Evolutionary conservation across 306 rosid species (phyloP).

Genomic region (Vicia sativa): DNA sequence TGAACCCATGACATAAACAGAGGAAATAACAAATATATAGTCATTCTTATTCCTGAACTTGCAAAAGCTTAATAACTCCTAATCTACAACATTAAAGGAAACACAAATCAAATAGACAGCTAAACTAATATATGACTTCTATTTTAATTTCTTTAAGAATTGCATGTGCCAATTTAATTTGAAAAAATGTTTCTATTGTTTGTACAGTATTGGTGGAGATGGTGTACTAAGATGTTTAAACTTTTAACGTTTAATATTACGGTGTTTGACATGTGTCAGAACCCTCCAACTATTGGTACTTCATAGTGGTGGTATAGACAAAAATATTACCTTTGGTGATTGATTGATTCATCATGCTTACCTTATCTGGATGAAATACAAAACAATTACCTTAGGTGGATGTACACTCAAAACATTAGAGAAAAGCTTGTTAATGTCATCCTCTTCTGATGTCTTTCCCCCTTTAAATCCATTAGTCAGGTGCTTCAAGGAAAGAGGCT

Average conservation of each 20-base stretch:
- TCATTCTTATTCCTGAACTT: background rate
- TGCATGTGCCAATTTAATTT: constrained; percentile 5
- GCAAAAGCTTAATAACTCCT: constrained; percentile 12
- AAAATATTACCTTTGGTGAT: constrained; percentile 21
- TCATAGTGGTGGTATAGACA: constrained; percentile 18
- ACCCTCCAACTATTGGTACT: background rate
- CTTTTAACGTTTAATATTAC: constrained; percentile 5
- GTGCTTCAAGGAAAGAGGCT: constrained; percentile 89
- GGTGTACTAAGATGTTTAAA: constrained; percentile 11
- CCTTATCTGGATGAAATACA: constrained; percentile 60
- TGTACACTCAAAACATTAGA: constrained; percentile 68
- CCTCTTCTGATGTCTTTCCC: constrained; percentile 69
- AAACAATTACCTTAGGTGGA: constrained; percentile 78
- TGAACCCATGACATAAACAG: constrained; percentile 15
- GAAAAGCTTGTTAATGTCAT: constrained; percentile 77
- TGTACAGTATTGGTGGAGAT: background rate
- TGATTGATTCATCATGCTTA: constrained; percentile 36
- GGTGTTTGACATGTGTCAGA: constrained; percentile 6
- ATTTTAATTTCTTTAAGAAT: constrained; percentile 12
- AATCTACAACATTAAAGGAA: constrained; percentile 10
- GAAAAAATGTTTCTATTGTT: constrained; percentile 3
- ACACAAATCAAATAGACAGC: constrained; percentile 7
- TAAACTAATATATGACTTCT: constrained; percentile 10
- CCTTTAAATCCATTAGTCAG: constrained; percentile 80
- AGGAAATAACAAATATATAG: constrained; percentile 1